phyloP scores from a whole-genome alignment of 192 early-diverging fungal genomes.

The Mortierella alpina region DNA sequence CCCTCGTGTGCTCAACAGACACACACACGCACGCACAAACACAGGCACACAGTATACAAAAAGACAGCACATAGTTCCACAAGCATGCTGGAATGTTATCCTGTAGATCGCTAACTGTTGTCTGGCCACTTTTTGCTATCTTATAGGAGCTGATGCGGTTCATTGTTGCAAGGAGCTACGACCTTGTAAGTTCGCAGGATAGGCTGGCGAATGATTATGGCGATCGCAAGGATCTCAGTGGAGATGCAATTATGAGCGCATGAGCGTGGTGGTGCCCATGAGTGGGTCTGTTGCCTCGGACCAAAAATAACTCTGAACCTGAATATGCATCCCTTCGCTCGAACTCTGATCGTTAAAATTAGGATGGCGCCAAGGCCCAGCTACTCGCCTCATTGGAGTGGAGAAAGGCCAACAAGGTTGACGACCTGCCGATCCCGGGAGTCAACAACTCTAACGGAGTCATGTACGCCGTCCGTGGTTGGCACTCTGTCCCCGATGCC shows the following conservation, averaged over 20 bases:
- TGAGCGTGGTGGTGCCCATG: neutral
- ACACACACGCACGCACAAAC: too few relatives aligned
- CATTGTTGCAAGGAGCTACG: conserved; percentile 69
- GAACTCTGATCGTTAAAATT: conserved; percentile 16
- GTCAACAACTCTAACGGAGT: conserved; percentile 66
- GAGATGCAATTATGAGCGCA: conserved; percentile 3
- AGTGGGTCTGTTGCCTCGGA: neutral
- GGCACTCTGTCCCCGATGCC: conserved; percentile 67
- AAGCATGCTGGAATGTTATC: too few relatives aligned
- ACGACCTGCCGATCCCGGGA: conserved; percentile 67
- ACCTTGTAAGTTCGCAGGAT: conserved; percentile 63
- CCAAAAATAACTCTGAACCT: conserved; percentile 14
- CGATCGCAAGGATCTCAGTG: conserved; percentile 1
- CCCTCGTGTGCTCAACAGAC: too few relatives aligned
- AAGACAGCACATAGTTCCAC: too few relatives aligned
- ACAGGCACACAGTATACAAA: too few relatives aligned
- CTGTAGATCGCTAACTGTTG: neutral
- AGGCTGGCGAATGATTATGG: neutral
- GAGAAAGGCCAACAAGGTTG: conserved; percentile 68
- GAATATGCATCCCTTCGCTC: neutral
- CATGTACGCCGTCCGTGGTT: conserved; percentile 76
- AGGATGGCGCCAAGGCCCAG: conserved; percentile 72
- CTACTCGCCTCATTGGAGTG: conserved; percentile 69
- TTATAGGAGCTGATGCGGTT: conserved; percentile 69
- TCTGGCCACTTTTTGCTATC: neutral